Evolutionary conservation across 2,329 filamentous ascomycete species (phyloP).

Genomic region (Penicillium sp.): DNA sequence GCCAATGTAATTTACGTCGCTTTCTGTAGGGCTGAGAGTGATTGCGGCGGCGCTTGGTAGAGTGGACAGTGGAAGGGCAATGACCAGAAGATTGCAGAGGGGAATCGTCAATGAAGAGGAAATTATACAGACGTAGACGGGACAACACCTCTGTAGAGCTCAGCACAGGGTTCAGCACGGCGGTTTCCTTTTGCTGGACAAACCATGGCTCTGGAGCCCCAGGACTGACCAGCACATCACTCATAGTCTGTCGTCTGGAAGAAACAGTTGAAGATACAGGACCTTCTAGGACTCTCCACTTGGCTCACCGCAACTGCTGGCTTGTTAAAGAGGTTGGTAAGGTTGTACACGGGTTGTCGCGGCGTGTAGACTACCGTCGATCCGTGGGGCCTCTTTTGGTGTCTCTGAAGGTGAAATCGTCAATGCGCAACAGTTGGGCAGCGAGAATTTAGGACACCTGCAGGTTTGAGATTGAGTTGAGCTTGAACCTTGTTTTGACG

Average conservation of each 20-base stretch:
- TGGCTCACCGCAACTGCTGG: constrained; percentile 31
- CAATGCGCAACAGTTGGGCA: constrained; percentile 19
- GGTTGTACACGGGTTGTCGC: constrained; percentile 29
- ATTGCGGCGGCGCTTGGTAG: background rate
- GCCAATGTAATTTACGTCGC: background rate
- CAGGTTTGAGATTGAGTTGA: constrained; percentile 22
- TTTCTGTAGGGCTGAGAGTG: background rate
- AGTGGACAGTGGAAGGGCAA: background rate
- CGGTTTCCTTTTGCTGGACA: constrained; percentile 8
- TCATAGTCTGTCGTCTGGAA: constrained; percentile 9
- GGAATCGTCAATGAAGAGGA: background rate
- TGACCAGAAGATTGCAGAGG: background rate
- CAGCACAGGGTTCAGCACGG: background rate
- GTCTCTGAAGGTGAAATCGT: constrained; percentile 20
- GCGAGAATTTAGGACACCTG: constrained; percentile 27
- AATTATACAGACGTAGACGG: background rate
- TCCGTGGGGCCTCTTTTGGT: constrained; percentile 13
- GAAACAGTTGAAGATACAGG: background rate
- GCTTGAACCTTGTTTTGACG: constrained; percentile 14
- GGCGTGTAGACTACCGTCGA: constrained; percentile 24
- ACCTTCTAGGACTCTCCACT: background rate
- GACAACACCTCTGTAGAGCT: constrained; percentile 1
- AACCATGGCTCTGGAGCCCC: constrained; percentile 10
- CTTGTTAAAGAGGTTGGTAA: constrained; percentile 2
- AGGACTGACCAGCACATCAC: constrained; percentile 15